These are phyloP conservation scores for Hymenoscyphus scutula DNA, from an alignment of 2,329 filamentous ascomycete genomes.

Conservation along the genomic window DNA sequence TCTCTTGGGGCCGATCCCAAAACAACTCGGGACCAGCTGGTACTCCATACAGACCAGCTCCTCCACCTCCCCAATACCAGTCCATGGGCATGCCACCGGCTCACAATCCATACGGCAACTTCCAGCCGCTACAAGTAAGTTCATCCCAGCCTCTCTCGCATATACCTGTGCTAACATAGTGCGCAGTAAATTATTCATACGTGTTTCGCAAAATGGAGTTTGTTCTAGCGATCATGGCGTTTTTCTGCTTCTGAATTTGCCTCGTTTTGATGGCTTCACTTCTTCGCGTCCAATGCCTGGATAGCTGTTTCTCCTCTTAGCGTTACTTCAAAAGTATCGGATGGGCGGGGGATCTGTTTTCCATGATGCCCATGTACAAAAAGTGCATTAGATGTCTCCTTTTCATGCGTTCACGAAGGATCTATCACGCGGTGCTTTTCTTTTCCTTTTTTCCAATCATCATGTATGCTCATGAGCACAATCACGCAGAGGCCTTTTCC, in stretches of 20 bases:
- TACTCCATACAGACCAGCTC: constrained; percentile 93
- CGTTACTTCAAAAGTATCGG: constrained; percentile 40
- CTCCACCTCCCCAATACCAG: constrained; percentile 71
- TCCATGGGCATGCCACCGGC: constrained; percentile 49
- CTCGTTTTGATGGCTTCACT: constrained; percentile 34
- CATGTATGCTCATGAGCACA: constrained; percentile 6
- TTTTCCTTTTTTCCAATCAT: constrained; percentile 1
- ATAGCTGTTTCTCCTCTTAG: constrained; percentile 40
- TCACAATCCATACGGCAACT: constrained; percentile 35
- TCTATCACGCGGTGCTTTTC: constrained; percentile 19
- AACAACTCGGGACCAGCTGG: constrained; percentile 98
- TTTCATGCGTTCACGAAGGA: constrained; percentile 39
- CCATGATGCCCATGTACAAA: constrained; percentile 40
- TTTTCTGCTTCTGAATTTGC: constrained; percentile 35
- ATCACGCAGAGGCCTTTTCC: neutral
- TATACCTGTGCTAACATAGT: constrained; percentile 16
- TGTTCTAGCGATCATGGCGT: constrained; percentile 37
- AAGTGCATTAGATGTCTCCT: constrained; percentile 39
- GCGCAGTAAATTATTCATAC: constrained; percentile 36
- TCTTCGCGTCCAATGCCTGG: constrained; percentile 38
- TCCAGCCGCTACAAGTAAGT: constrained; percentile 37
- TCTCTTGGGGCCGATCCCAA: constrained; percentile 97
- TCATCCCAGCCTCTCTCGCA: neutral
- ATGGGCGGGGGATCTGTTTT: constrained; percentile 39
- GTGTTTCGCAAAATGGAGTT: constrained; percentile 38